Evolutionary conservation across 1,139 yeast genomes (phyloP), one percentile per base, ranked within the genome.

Genomic region (Debaryomycetaceae sp.): DNA sequence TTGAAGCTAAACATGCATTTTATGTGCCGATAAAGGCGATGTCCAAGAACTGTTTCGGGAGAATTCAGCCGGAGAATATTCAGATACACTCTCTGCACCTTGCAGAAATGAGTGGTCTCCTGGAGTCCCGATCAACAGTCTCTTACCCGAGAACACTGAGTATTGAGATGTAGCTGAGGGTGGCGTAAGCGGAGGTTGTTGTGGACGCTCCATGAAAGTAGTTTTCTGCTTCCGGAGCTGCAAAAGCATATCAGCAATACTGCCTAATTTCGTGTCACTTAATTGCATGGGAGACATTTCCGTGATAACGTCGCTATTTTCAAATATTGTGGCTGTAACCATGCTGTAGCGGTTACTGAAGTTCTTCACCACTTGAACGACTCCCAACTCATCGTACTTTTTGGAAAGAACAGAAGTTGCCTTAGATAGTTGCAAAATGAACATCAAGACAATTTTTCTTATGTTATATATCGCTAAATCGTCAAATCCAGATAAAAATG

Each of bases 371-470:
- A 72, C 72, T 42, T 68, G 75, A 34, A 70, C 64, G 6, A 71
- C 78, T 2, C 78, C 78, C 38, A 71, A 58, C 7, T 55, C 59
- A 44, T 76, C 71, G 55, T 81, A 79, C 57, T 82, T 82, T 50
- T 76, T 77, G 31, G 75, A 62, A 38, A 81, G 63, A 4, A 80
- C 83, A 45, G 81, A 84, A 3, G 85, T 77, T 30, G 79, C 76
- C 44, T 68, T 66, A 42, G 70, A 57, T 39, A 80, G 66, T 37
- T 76, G 75, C 43, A 71, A 64, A 39, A 78, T 60, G 46, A 82
- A 63, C 65, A 78, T 63, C 24, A 79, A 52, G 4, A 78, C 65
- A 27, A 79, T 61, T 47, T 70, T 70, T 47, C 79, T 66, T 13
- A 81, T 63, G 40, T 65, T 63, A 35, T 63, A 60, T n/a, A 80